Evolutionary conservation across 2,329 filamentous ascomycete species (phyloP).

Genomic region (Colletotrichum sp.): DNA sequence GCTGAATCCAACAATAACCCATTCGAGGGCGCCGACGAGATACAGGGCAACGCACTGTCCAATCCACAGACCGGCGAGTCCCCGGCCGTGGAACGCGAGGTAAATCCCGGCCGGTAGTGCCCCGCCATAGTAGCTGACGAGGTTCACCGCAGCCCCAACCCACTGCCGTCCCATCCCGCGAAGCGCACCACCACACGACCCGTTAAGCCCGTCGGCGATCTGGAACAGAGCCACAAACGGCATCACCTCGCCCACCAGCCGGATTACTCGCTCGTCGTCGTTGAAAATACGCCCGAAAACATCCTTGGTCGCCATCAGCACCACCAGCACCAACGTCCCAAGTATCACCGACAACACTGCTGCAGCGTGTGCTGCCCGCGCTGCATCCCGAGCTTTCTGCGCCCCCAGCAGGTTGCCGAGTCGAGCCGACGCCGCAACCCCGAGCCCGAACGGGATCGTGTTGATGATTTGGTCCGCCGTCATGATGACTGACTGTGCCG

Average conservation of each 20-base stretch:
- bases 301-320: constrained; percentile 74
- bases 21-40: constrained; percentile 78
- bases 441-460: constrained; percentile 86
- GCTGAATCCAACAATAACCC: constrained; percentile 78
- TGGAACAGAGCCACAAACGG: constrained; percentile 90
- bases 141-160: constrained; percentile 81
- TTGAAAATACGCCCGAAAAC: constrained; percentile 84
- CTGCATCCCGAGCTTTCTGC: constrained; percentile 67
- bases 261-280: constrained; percentile 73
- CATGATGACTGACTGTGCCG: constrained; percentile 89
- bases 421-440: constrained; percentile 78
- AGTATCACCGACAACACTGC: constrained; percentile 75
- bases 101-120: constrained; percentile 83
- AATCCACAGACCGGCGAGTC: constrained; percentile 79
- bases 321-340: constrained; percentile 68
- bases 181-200: constrained; percentile 80
- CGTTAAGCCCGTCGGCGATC: constrained; percentile 87
- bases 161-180: constrained; percentile 88
- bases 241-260: constrained; percentile 77
- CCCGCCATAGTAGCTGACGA: constrained; percentile 83
- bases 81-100: constrained; percentile 87
- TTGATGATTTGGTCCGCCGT: constrained; percentile 85
- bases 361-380: constrained; percentile 75
- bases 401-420: constrained; percentile 83
- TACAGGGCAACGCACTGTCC: constrained; percentile 84